phyloP scores from a whole-genome alignment of 2,329 filamentous ascomycete genomes.

The Fusarium avenaceum region DNA sequence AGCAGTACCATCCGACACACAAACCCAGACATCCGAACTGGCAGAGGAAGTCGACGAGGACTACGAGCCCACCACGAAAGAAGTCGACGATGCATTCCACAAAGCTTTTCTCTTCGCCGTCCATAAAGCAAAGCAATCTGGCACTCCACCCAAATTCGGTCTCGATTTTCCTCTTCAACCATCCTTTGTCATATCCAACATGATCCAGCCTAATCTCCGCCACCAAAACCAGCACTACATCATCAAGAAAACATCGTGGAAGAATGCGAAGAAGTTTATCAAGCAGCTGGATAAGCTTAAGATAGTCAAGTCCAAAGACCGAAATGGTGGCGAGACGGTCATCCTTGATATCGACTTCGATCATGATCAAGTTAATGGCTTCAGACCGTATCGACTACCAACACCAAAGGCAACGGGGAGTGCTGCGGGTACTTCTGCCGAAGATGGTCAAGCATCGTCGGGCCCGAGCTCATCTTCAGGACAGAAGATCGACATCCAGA shows the following conservation, averaged over 20 bases:
- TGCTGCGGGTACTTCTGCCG: background rate
- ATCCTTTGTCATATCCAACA: slow-evolving; percentile 44
- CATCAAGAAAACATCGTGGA: slow-evolving; percentile 47
- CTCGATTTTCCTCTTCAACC: slow-evolving; percentile 42
- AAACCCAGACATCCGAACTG: background rate
- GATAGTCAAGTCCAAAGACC: slow-evolving; percentile 36
- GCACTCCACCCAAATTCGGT: slow-evolving; percentile 30
- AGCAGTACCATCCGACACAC: background rate
- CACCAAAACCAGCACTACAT: slow-evolving; percentile 40
- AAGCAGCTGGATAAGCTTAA: slow-evolving; percentile 38
- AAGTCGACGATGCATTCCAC: slow-evolving; percentile 37
- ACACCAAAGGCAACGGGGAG: slow-evolving; percentile 10
- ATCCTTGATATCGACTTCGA: slow-evolving; percentile 45
- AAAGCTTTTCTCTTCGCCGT: slow-evolving; percentile 43
- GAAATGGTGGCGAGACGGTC: slow-evolving; percentile 44
- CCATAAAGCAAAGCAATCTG: slow-evolving; percentile 37
- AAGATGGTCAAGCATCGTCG: slow-evolving; percentile 4
- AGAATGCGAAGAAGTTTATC: slow-evolving; percentile 45
- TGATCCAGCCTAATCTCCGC: slow-evolving; percentile 44
- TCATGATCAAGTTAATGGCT: slow-evolving; percentile 20
- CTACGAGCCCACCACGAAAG: slow-evolving; percentile 40
- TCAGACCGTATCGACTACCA: slow-evolving; percentile 41
- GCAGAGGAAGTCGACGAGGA: slow-evolving; percentile 16
- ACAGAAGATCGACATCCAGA: slow-evolving; percentile 36
- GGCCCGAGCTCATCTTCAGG: slow-evolving; percentile 11